These are phyloP conservation scores for Suillus placidus DNA, from an alignment of 768 basidiomycete species.

Conservation along the genomic window DNA sequence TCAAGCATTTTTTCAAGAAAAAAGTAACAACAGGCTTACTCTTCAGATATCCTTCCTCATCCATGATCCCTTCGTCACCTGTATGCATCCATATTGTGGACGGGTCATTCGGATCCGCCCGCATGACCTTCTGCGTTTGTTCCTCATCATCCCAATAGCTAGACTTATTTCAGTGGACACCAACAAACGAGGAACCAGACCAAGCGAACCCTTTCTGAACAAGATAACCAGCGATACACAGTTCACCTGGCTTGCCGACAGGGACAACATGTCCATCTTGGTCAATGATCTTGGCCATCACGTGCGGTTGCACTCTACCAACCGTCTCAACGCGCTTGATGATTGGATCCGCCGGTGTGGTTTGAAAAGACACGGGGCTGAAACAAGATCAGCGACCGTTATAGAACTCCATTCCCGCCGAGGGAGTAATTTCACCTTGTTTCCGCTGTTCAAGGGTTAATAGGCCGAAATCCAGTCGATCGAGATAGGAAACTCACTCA, in stretches of 20 bases:
- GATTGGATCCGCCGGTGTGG: slow-evolving; percentile 67
- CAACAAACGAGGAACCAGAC: not conserved
- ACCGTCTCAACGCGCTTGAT: slow-evolving; percentile 82
- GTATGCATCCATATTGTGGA: slow-evolving; percentile 81
- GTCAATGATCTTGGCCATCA: slow-evolving; percentile 73
- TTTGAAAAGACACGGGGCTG: slow-evolving; percentile 86
- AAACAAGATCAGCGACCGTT: slow-evolving; percentile 7
- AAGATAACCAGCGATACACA: slow-evolving; percentile 74
- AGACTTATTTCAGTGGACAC: not conserved
- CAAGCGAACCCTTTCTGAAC: slow-evolving; percentile 73
- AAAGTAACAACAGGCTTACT: slow-evolving; percentile 45
- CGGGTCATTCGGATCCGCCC: slow-evolving; percentile 47
- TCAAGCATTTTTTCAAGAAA: slow-evolving; percentile 3
- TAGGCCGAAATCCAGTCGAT: not conserved
- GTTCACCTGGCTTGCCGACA: slow-evolving; percentile 73
- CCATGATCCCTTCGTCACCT: slow-evolving; percentile 80
- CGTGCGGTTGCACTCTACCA: slow-evolving; percentile 75
- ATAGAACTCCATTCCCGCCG: not conserved
- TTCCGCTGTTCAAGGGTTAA: slow-evolving; percentile 51
- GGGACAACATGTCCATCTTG: slow-evolving; percentile 61
- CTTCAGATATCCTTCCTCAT: slow-evolving; percentile 76
- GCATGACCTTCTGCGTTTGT: slow-evolving; percentile 65
- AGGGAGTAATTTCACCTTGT: slow-evolving; percentile 49
- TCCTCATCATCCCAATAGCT: slow-evolving; percentile 76
- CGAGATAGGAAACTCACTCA: slow-evolving; percentile 59